These are phyloP conservation scores for Solanum megistacrolobum DNA, from an alignment of 257 asterid species.

Conservation along the genomic window DNA sequence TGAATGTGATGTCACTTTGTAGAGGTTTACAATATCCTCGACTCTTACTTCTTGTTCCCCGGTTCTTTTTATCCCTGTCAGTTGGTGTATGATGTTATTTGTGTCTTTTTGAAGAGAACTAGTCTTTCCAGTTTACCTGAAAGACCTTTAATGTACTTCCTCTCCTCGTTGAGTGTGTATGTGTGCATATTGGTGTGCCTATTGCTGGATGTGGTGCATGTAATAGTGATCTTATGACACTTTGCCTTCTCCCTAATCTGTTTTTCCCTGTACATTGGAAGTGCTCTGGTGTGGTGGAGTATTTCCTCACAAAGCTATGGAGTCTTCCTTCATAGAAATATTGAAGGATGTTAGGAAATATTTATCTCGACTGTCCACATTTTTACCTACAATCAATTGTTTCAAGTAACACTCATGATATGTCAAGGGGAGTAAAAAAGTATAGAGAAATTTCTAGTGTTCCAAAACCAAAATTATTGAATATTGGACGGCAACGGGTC, in stretches of 20 bases:
- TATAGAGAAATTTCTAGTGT: background rate
- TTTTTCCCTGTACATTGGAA: background rate
- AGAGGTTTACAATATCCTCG: background rate
- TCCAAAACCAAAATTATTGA: background rate
- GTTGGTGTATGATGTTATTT: background rate
- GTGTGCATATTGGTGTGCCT: background rate
- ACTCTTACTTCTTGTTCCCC: background rate
- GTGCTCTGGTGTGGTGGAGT: background rate
- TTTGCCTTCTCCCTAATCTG: background rate
- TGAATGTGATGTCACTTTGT: background rate
- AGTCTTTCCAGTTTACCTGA: background rate
- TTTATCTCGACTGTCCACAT: background rate
- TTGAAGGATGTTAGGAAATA: background rate
- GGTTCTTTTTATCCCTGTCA: background rate
- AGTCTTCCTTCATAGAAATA: background rate
- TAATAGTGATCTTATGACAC: background rate
- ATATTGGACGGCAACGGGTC: background rate
- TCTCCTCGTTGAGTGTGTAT: background rate
- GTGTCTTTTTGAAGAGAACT: background rate
- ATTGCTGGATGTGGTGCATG: background rate
- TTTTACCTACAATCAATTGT: background rate
- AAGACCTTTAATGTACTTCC: background rate
- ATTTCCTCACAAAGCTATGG: background rate
- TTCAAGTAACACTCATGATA: background rate
- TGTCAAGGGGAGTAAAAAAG: background rate